These are phyloP conservation scores for Aspergillus glaucus DNA, from an alignment of 2,329 filamentous ascomycete genomes.

Conservation along the genomic window DNA sequence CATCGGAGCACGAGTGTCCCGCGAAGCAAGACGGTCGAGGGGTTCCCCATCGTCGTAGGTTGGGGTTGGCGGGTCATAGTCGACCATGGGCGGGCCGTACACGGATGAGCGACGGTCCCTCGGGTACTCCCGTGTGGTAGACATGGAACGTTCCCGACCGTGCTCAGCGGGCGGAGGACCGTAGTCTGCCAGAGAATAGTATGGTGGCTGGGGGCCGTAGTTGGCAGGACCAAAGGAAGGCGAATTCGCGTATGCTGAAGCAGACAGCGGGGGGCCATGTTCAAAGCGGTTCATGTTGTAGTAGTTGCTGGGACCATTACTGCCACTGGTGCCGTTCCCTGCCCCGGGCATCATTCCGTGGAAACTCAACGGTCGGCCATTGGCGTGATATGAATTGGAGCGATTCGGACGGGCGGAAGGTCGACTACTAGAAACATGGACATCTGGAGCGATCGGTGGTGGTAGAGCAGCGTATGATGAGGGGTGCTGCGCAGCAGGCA, in stretches of 20 bases:
- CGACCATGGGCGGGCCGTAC: slow-evolving; percentile 29
- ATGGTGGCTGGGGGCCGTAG: slow-evolving; percentile 22
- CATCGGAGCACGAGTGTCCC: slow-evolving; percentile 23
- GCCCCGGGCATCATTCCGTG: slow-evolving; percentile 31
- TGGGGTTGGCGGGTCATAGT: slow-evolving; percentile 24
- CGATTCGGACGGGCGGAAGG: slow-evolving; percentile 22
- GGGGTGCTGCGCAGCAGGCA: slow-evolving; percentile 22
- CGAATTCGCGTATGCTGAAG: slow-evolving; percentile 30
- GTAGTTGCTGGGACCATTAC: slow-evolving; percentile 21
- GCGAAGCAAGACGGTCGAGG: slow-evolving; percentile 22
- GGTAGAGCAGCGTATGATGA: slow-evolving; percentile 8
- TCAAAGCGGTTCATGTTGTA: slow-evolving; percentile 24
- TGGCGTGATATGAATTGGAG: slow-evolving; percentile 32
- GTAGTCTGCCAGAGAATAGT: slow-evolving; percentile 24
- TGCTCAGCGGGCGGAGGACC: slow-evolving; percentile 20
- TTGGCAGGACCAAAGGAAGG: slow-evolving; percentile 26
- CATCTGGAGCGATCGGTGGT: slow-evolving; percentile 15
- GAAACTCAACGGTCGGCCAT: slow-evolving; percentile 33
- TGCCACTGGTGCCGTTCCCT: slow-evolving; percentile 24
- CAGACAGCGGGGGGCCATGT: slow-evolving; percentile 31
- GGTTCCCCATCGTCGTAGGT: slow-evolving; percentile 25
- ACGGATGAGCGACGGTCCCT: slow-evolving; percentile 26
- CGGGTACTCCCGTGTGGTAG: slow-evolving; percentile 29
- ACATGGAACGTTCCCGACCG: slow-evolving; percentile 25
- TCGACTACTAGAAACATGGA: slow-evolving; percentile 23